Evolutionary conservation across 208 protist species (phyloP).

Genomic region (Leishmania turanica): DNA sequence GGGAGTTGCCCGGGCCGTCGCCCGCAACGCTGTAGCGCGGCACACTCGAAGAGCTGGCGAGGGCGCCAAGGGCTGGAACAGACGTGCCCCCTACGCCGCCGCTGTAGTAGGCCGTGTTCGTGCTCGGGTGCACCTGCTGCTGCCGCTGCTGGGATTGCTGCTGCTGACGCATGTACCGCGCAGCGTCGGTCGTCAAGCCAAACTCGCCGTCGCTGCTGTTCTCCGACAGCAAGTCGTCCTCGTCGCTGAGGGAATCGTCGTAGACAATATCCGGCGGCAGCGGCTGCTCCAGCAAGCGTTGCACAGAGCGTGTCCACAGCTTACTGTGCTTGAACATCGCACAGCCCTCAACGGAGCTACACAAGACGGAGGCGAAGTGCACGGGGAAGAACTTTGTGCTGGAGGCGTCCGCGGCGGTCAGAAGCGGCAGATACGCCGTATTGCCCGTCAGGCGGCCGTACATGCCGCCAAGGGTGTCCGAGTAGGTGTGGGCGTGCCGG

Average conservation of each 20-base stretch:
- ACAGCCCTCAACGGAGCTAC: constrained; percentile 76
- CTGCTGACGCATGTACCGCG: constrained; percentile 34
- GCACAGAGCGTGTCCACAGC: constrained; percentile 81
- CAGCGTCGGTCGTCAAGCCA: constrained; percentile 28
- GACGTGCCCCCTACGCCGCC: constrained; percentile 13
- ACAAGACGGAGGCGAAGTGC: constrained; percentile 82
- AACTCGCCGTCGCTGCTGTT: constrained; percentile 54
- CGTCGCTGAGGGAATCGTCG: constrained; percentile 46
- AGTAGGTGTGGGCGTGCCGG: constrained; percentile 52
- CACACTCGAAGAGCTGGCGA: constrained; percentile 21
- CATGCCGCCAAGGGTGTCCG: constrained; percentile 33
- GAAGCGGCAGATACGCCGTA: constrained; percentile 34
- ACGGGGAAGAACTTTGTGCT: constrained; percentile 71
- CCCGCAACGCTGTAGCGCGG: constrained; percentile 23
- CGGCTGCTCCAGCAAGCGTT: constrained; percentile 66
- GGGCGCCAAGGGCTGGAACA: constrained; percentile 13
- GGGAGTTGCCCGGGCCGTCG: constrained; percentile 27
- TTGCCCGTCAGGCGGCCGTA: constrained; percentile 13
- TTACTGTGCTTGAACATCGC: constrained; percentile 80
- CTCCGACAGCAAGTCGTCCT: constrained; percentile 36
- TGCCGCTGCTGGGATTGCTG: constrained; percentile 17
- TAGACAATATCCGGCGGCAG: constrained; percentile 75
- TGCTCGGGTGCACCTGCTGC: constrained; percentile 13
- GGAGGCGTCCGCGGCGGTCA: constrained; percentile 35
- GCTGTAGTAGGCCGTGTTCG: constrained; percentile 22